phyloP scores from a whole-genome alignment of 2,329 filamentous ascomycete species.

The Fusarium nygamai region DNA sequence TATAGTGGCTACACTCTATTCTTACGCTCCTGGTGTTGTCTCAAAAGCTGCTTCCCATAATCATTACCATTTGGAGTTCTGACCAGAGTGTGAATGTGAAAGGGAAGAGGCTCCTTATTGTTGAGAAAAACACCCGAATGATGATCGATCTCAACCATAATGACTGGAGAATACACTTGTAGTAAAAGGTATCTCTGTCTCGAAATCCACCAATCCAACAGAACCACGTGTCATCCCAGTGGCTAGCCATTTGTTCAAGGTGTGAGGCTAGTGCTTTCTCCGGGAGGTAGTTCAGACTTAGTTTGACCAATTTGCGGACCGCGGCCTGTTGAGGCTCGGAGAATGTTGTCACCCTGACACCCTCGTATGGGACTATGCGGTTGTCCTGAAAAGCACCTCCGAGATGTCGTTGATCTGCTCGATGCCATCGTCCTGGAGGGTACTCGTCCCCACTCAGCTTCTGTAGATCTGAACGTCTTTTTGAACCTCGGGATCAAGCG shows the following conservation, averaged over 20 bases:
- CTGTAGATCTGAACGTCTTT: constrained; percentile 44
- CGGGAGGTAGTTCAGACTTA: constrained; percentile 7
- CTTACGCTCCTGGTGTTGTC: background rate
- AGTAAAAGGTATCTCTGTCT: constrained; percentile 77
- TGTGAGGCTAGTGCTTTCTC: constrained; percentile 37
- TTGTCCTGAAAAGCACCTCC: constrained; percentile 83
- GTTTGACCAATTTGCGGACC: background rate
- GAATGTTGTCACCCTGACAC: constrained; percentile 56
- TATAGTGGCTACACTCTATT: background rate
- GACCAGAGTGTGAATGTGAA: constrained; percentile 79
- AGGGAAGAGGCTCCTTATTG: constrained; percentile 76
- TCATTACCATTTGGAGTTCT: constrained; percentile 78
- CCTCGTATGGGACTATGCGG: constrained; percentile 76
- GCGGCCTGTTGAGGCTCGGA: background rate
- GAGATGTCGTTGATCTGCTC: constrained; percentile 79
- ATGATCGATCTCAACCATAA: constrained; percentile 79
- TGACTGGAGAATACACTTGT: constrained; percentile 78
- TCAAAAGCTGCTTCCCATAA: constrained; percentile 65
- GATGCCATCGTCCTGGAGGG: constrained; percentile 75
- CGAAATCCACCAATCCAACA: constrained; percentile 78
- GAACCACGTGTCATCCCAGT: constrained; percentile 76
- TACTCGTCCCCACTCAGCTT: constrained; percentile 70
- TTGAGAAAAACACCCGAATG: constrained; percentile 80
- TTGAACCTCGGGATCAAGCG: background rate
- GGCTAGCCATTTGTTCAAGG: constrained; percentile 61